These are phyloP conservation scores for Trichophyton simii DNA, from an alignment of 2,329 filamentous ascomycete species.

Conservation along the genomic window DNA sequence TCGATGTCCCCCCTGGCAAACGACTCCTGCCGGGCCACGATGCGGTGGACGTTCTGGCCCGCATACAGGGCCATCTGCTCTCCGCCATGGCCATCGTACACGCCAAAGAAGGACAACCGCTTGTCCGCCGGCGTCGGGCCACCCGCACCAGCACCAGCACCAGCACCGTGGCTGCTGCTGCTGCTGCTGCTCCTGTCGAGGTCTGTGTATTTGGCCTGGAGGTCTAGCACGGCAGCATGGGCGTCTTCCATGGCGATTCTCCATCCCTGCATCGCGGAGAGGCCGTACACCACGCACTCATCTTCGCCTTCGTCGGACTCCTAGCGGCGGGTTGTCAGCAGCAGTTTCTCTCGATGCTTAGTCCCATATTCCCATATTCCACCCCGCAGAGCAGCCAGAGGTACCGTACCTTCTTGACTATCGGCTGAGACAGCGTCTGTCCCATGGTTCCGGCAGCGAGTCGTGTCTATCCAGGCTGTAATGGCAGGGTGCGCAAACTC, in stretches of 20 bases:
- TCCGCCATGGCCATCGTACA: constrained; percentile 94
- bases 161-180: neutral
- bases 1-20: constrained; percentile 87
- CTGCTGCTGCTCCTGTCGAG: constrained; percentile 26
- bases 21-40: constrained; percentile 85
- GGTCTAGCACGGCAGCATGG: constrained; percentile 78
- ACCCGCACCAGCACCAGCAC: too few relatives aligned
- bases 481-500: constrained; percentile 8
- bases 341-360: too few relatives aligned
- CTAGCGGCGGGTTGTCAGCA: neutral
- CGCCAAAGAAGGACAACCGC: constrained; percentile 87
- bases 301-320: constrained; percentile 74
- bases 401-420: constrained; percentile 85
- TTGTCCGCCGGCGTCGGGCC: constrained; percentile 51
- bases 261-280: constrained; percentile 99
- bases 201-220: constrained; percentile 47
- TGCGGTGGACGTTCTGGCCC: constrained; percentile 84
- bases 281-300: constrained; percentile 82
- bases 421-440: constrained; percentile 97
- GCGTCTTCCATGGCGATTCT: constrained; percentile 99
- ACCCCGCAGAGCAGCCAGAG: neutral
- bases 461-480: neutral
- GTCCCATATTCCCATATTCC: too few relatives aligned
- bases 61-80: constrained; percentile 92
- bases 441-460: constrained; percentile 54